Percentiles rank a stretch among this genome's conserved stretches.
These are phyloP conservation scores for Aspergillus unguis DNA, from an alignment of 2,329 filamentous ascomycete species.

Conservation along the genomic window DNA sequence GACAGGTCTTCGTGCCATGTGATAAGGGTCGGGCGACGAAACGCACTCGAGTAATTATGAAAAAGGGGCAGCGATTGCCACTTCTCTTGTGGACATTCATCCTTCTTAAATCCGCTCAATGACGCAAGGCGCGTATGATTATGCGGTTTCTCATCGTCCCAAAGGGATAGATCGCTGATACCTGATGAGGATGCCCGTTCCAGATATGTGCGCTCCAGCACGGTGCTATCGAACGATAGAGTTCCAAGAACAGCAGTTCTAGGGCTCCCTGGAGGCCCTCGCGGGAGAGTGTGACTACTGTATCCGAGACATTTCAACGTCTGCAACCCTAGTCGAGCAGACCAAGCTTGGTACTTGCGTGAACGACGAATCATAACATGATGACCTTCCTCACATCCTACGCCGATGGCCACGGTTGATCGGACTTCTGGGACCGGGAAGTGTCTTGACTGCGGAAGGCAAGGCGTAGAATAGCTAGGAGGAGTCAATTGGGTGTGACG, in stretches of 20 bases:
- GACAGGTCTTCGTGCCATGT: neutral
- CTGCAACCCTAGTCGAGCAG: conserved; percentile 36
- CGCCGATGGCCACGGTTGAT: neutral
- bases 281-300: conserved; percentile 22
- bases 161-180: neutral
- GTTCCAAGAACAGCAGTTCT: conserved; percentile 26
- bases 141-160: neutral
- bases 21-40: neutral
- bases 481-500: neutral
- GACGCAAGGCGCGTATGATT: neutral
- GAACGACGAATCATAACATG: conserved; percentile 3
- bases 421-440: neutral
- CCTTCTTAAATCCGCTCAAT: neutral
- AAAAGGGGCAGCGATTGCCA: neutral
- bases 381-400: neutral
- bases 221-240: conserved; percentile 14
- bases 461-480: conserved; percentile 19
- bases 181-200: neutral
- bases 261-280: conserved; percentile 37
- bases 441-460: conserved; percentile 2
- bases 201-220: neutral
- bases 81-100: neutral
- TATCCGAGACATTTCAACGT: conserved; percentile 13
- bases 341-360: conserved; percentile 36
- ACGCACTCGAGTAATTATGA: neutral